These are phyloP conservation scores for Boletus rubescentipes DNA, from an alignment of 768 basidiomycete genomes.

Conservation along the genomic window DNA sequence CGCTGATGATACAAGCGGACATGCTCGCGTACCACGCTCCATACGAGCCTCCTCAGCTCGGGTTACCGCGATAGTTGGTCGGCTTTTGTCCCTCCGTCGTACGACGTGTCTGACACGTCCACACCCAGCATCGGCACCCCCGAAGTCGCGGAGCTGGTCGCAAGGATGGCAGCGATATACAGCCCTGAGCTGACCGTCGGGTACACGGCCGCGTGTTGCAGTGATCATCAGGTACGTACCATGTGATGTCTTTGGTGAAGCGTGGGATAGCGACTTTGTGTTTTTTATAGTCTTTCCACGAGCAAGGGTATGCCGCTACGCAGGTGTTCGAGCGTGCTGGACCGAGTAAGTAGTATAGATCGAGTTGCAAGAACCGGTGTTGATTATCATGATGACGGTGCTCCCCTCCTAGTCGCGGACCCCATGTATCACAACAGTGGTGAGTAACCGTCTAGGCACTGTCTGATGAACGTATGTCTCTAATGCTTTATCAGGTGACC, in stretches of 20 bases:
- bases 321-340: constrained; percentile 89
- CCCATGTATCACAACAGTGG: constrained; percentile 90
- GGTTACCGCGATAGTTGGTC: constrained; percentile 67
- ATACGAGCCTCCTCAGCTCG: constrained; percentile 80
- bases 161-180: constrained; percentile 75
- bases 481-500: constrained; percentile 50
- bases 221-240: constrained; percentile 74
- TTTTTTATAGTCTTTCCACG: constrained; percentile 62
- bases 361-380: not conserved
- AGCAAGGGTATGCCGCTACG: constrained; percentile 82
- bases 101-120: not conserved
- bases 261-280: not conserved
- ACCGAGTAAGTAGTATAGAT: constrained; percentile 42
- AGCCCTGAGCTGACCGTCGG: constrained; percentile 77
- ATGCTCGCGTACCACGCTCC: constrained; percentile 86
- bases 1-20: constrained; percentile 87
- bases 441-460: constrained; percentile 25
- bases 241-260: not conserved
- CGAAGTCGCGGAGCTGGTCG: constrained; percentile 72
- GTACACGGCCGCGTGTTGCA: constrained; percentile 79
- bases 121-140: constrained; percentile 68
- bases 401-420: constrained; percentile 59
- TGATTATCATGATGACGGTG: not conserved
- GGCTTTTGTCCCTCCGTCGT: not conserved
- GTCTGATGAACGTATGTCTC: not conserved